Percentiles rank a stretch among this genome's conserved stretches.
phyloP scores from a whole-genome alignment of 331 rosid species.

The Spiraea crenata region DNA sequence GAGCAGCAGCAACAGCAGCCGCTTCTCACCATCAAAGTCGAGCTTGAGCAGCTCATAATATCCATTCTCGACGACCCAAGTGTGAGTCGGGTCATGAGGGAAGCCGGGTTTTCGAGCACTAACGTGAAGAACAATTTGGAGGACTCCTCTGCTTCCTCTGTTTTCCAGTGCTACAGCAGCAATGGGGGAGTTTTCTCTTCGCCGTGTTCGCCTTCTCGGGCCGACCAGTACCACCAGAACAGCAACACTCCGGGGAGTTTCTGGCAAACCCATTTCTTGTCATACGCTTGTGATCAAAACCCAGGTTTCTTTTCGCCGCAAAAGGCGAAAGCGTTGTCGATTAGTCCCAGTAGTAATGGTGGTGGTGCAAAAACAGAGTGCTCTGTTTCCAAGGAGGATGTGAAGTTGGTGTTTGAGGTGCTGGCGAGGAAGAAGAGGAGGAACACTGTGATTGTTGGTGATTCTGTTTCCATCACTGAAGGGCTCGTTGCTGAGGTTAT shows the following conservation, averaged over 20 bases:
- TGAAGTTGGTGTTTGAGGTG: slow-evolving; percentile 53
- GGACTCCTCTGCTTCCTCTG: slow-evolving; percentile 46
- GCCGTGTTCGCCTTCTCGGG: slow-evolving; percentile 65
- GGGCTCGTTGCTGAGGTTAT: slow-evolving; percentile 59
- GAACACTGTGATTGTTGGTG: slow-evolving; percentile 79
- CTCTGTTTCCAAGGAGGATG: slow-evolving; percentile 45
- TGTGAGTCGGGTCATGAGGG: slow-evolving; percentile 97
- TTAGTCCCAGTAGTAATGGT: slow-evolving; percentile 10
- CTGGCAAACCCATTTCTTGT: slow-evolving; percentile 52
- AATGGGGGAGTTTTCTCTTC: slow-evolving; percentile 76
- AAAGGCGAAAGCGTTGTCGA: slow-evolving; percentile 31
- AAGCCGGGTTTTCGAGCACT: slow-evolving; percentile 89
- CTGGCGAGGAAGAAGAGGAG: slow-evolving; percentile 53
- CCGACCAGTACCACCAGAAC: slow-evolving; percentile 36
- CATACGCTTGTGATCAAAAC: slow-evolving; percentile 50
- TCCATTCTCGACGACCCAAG: slow-evolving; percentile 94
- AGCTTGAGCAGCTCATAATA: slow-evolving; percentile 79
- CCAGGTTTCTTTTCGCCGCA: slow-evolving; percentile 49
- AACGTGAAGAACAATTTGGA: slow-evolving; percentile 69
- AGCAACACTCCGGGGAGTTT: slow-evolving; percentile 13
- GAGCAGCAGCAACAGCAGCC: slow-evolving; percentile 90
- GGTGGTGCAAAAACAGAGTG: background rate
- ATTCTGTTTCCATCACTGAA: slow-evolving; percentile 51
- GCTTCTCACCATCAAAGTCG: slow-evolving; percentile 68
- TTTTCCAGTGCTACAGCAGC: slow-evolving; percentile 56